Base-by-base conservation (phyloP, 352 stramenopile genomes). In the Pilasporangium apinafurcum region DNA sequence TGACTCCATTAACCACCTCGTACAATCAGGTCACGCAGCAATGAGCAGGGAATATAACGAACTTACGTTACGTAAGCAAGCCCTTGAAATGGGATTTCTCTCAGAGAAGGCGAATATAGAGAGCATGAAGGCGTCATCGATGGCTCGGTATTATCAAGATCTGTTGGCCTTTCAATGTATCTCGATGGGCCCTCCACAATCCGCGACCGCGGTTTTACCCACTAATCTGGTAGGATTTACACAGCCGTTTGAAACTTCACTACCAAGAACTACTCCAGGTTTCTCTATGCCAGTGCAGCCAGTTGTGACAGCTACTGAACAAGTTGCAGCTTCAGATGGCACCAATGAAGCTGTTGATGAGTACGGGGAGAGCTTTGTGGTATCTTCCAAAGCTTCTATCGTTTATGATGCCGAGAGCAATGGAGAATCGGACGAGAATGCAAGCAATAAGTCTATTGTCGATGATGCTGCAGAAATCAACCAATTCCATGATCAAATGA, bases 81-180 rank as follows among this genome's bases (percentile, higher is more conserved):
- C 63, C 5, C 32, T 74, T 1, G 49, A 42, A 14, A 74, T 83
- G 56, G 49, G 50, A 3, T 80, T 70, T 37, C 35, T 77, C 21
- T 65, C 65, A 0, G 70, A 84, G 32, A 69, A 70, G 37, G 69
- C 67, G 2, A 67, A 68, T 29, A 41, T 86, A 21, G 69, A 86
- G 33, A 82, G 67, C 25, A 37, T 80, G 8, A 70, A 65, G 28
- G 68, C 72, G 2, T 59, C 76, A 0, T 71, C 60, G 17, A 78
- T 66, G 21, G 65, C 69, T 10, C 62, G 66, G 10, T 88, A 81
- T 41, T 88, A 83, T 28, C 67, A 85, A 36, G 75, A 88, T 30
- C 24, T 88, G 14, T 53, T 83, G 8, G 49, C 60, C 0, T 79
- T 85, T 26, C 69, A 71, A 14, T 69, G 67, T 1, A n/a, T n/a